Base-by-base conservation (phyloP, 345 rosid species). In the Murraya koenigii region DNA sequence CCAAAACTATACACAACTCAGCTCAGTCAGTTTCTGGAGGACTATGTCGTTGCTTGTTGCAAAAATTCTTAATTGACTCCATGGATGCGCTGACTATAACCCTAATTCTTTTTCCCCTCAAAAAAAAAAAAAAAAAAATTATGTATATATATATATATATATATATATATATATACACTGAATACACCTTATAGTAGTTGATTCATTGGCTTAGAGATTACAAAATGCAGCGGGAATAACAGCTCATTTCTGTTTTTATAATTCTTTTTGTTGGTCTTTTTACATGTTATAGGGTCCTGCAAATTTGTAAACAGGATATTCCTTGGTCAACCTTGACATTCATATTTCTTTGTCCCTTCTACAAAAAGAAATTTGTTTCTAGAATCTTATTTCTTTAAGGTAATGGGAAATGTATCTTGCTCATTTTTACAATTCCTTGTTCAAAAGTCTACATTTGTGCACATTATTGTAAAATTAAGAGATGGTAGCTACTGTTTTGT, bases 11-110 rank as follows among this genome's bases (percentile, higher is more conserved):
- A 94, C 76, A 84, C 93, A 1, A 77, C 85, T 59, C 91, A 94
- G 86, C 97, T 97, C 56, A 89, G 81, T 85, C 89, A 86, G 82
- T 97, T 97, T 77, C 78, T 97, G 84, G 93, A 92, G 56, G 93
- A 92, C 78, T 88, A 74, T 62, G 95, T 90, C 82, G 89, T 89
- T 70, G 64, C 88, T 78, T 77, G 84, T 69, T 80, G 90, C 88
- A 87, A 84, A 78, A 72, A 68, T 80, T 85, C 80, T 79, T 78
- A 74, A 78, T 7, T 15, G 69, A 66, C 30, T 61, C 39, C 20
- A 20, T 75, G 52, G 56, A 56, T 41, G 17, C 58, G 17, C 58
- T 56, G 63, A 70, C 66, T 9, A 32, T 28, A 28, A 65, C 61
- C 22, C 15, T 22, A 15, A 44, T 39, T 41, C 13, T 23, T 58